Base-by-base conservation (phyloP, 306 rosid species). In the Vigna nakashimae region DNA sequence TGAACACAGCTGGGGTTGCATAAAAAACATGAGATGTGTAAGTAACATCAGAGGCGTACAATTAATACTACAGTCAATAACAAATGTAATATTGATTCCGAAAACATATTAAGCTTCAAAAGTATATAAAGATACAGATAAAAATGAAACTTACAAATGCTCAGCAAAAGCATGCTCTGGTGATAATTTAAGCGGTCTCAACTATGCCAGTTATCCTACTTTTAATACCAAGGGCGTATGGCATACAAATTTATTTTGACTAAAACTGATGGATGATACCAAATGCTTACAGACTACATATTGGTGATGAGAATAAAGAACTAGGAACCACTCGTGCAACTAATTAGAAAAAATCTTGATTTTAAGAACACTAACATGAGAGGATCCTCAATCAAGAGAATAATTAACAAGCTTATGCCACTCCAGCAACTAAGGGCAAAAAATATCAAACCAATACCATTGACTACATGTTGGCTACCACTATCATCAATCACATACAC, bases 1-100 rank as follows among this genome's bases (percentile, higher is more conserved):
- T 86, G 86, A 86, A 86, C 65, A 75, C 72, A 42, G 89, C 89
- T 85, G 75, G 34, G 71, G 69, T 74, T 78, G 68, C 79, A 74
- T 49, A 45, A 51, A 62, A 76, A 79, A 58, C 40, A 79, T 57
- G 55, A 69, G 36, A 75, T 40, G 56, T 52, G 49, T 72, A 45
- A 68, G 60, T 5, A 77, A 62, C 16, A 53, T 74, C 63, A 74
- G 53, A 73, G 50, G 68, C 46, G 60, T 67, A 73, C 12, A 74
- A 42, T 15, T 45, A 71, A 57, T 36, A 62, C 20, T 22, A 43
- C 16, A 59, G 28, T 78, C 43, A 22, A 58, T 15, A 70, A 64
- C 38, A 69, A 55, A 79, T 69, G 75, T 75, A 40, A 60, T 43
- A 34, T 52, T 45, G 53, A 66, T 30, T 66, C 50, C 71, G 28